These are phyloP conservation scores for Chaetothyriales sp. DNA, from an alignment of 2,329 filamentous ascomycete species.

Conservation along the genomic window DNA sequence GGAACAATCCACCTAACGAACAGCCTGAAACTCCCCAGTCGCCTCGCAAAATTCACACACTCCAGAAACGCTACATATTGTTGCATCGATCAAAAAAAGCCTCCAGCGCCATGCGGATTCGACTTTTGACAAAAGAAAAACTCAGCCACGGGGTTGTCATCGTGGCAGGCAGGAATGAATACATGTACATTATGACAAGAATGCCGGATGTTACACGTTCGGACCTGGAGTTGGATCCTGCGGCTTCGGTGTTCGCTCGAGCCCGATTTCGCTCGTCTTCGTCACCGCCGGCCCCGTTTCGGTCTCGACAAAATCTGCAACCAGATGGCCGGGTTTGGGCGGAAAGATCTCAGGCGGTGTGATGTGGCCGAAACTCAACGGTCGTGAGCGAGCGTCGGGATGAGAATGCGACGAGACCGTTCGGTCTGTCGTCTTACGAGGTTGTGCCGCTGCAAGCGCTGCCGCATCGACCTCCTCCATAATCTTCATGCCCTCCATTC, in stretches of 20 bases:
- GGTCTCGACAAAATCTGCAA: slow-evolving; percentile 25
- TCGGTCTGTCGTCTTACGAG: slow-evolving; percentile 11
- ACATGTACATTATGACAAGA: slow-evolving; percentile 1
- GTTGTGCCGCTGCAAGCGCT: slow-evolving; percentile 13
- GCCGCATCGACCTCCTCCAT: slow-evolving; percentile 13
- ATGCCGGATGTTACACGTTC: slow-evolving; percentile 1
- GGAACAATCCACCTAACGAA: background rate
- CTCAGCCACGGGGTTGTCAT: slow-evolving; percentile 6
- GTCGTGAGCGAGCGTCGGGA: slow-evolving; percentile 17
- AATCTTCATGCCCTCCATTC: slow-evolving; percentile 18
- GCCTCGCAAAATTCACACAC: background rate
- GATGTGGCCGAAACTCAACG: slow-evolving; percentile 21
- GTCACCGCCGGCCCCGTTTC: slow-evolving; percentile 13
- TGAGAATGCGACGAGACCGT: slow-evolving; percentile 18
- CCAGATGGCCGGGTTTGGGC: slow-evolving; percentile 26
- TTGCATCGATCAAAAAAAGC: slow-evolving; percentile 1
- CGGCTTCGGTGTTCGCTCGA: slow-evolving; percentile 4
- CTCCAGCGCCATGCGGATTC: slow-evolving; percentile 14
- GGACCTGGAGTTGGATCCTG: slow-evolving; percentile 6
- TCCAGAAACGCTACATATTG: background rate
- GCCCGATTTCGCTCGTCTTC: slow-evolving; percentile 3
- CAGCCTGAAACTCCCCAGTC: background rate
- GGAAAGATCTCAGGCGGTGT: slow-evolving; percentile 39
- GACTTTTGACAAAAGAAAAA: slow-evolving; percentile 10
- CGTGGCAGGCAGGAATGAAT: slow-evolving; percentile 9